A percentile compares a stretch with the other conserved stretches of the same genome.
Conservation (phyloP, 768 basidiomycete genomes). For the Pleurotus eryngii region DNA sequence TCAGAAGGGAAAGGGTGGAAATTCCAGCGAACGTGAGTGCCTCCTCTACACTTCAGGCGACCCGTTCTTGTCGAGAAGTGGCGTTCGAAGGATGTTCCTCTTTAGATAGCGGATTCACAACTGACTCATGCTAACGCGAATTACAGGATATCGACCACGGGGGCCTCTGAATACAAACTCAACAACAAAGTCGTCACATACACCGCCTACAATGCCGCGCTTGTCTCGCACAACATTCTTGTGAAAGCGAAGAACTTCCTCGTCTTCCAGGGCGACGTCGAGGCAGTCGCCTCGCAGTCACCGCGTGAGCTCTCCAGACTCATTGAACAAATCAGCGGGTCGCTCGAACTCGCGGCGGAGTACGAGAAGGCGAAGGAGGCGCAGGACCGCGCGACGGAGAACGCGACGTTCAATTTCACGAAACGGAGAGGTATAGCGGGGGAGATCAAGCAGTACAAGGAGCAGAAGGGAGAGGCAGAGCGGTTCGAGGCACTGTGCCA, state of each 20-base stretch:
- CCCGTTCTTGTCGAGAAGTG: no score
- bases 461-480: conserved; percentile 92
- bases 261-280: conserved; percentile 98
- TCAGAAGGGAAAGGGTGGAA: conserved; percentile 75
- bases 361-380: conserved; percentile 88
- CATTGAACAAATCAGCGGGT: conserved; percentile 95
- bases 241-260: conserved; percentile 99
- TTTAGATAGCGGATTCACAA: no score
- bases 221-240: conserved; percentile 88
- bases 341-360: conserved; percentile 81
- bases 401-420: conserved; percentile 91
- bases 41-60: neutral
- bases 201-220: conserved; percentile 82
- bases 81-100: no score
- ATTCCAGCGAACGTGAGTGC: conserved; percentile 87
- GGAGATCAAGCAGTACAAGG: conserved; percentile 96
- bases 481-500: conserved; percentile 76
- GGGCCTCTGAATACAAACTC: conserved; percentile 88
- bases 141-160: conserved; percentile 78
- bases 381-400: conserved; percentile 89
- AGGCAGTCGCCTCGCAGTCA: conserved; percentile 94
- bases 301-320: conserved; percentile 85
- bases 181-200: conserved; percentile 82
- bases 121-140: neutral
- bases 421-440: conserved; percentile 91